Evolutionary conservation across 352 stramenopile genomes (phyloP).

Genomic region (Lagenidium giganteum): DNA sequence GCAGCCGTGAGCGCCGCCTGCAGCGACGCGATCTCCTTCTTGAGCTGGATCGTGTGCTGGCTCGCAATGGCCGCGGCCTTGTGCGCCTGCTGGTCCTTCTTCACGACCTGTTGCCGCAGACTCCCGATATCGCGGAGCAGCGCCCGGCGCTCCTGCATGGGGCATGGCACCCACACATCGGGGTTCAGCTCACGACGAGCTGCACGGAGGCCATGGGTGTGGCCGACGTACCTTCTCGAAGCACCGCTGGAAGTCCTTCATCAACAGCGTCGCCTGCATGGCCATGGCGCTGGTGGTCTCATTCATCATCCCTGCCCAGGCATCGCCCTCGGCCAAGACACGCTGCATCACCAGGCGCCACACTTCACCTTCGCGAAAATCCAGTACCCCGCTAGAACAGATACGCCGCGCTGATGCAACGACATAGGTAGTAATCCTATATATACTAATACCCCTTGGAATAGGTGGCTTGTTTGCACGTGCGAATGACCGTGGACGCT

Average conservation of each 20-base stretch:
- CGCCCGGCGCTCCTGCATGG: conserved; percentile 44
- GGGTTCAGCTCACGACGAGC: conserved; percentile 16
- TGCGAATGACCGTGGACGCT: too few relatives aligned
- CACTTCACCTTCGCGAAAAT: too few relatives aligned
- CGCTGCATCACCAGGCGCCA: too few relatives aligned
- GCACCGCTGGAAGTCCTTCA: conserved; percentile 69
- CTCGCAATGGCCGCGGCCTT: conserved; percentile 49
- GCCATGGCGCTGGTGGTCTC: not conserved
- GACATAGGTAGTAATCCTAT: too few relatives aligned
- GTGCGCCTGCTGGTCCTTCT: conserved; percentile 54
- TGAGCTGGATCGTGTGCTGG: conserved; percentile 64
- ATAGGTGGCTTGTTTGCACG: too few relatives aligned
- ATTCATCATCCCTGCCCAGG: too few relatives aligned
- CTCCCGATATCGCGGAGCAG: conserved; percentile 70
- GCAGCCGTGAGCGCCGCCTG: conserved; percentile 31
- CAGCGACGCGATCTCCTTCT: conserved; percentile 66
- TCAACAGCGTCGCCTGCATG: conserved; percentile 34
- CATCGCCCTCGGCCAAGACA: too few relatives aligned
- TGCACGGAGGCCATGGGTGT: not conserved
- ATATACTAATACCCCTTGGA: too few relatives aligned
- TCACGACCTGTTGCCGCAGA: conserved; percentile 67
- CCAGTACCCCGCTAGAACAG: too few relatives aligned
- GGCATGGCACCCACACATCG: conserved; percentile 4
- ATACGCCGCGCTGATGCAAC: too few relatives aligned
- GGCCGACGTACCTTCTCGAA: conserved; percentile 51